These are phyloP conservation scores for Gossypium thurberi DNA, from an alignment of 345 rosid species.

Conservation along the genomic window DNA sequence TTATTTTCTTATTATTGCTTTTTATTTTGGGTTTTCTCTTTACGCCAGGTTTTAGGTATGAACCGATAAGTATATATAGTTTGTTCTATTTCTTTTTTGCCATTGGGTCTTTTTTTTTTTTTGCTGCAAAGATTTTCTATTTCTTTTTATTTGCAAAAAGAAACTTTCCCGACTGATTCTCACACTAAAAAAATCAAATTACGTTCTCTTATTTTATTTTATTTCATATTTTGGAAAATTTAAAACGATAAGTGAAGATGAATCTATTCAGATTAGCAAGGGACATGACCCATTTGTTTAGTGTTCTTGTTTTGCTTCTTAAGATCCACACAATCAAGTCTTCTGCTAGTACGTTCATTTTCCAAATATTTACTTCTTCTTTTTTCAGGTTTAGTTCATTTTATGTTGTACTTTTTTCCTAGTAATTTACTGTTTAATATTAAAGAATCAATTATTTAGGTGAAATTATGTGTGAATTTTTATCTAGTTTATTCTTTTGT, in stretches of 20 bases:
- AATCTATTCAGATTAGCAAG: constrained; percentile 77
- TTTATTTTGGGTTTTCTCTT: too few relatives aligned
- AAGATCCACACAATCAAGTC: constrained; percentile 91
- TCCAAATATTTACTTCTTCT: neutral
- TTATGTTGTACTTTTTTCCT: neutral
- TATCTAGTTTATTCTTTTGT: neutral
- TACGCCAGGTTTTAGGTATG: too few relatives aligned
- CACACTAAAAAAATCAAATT: neutral
- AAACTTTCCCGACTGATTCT: neutral
- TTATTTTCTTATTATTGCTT: too few relatives aligned
- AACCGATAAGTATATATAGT: too few relatives aligned
- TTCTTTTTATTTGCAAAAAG: neutral
- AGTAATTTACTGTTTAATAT: neutral
- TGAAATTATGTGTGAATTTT: neutral
- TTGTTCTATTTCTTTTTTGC: too few relatives aligned
- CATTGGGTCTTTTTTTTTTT: too few relatives aligned
- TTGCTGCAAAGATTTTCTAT: neutral
- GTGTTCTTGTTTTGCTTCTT: constrained; percentile 81
- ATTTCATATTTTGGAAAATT: neutral
- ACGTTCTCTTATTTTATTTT: neutral
- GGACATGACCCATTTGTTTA: constrained; percentile 78
- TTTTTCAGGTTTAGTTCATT: neutral
- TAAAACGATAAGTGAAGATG: constrained; percentile 31
- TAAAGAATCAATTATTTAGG: neutral
- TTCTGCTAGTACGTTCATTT: constrained; percentile 46